Evolutionary conservation across 176 grass and related monocot genomes (phyloP).

Genomic region (Cymbopogon citratus): DNA sequence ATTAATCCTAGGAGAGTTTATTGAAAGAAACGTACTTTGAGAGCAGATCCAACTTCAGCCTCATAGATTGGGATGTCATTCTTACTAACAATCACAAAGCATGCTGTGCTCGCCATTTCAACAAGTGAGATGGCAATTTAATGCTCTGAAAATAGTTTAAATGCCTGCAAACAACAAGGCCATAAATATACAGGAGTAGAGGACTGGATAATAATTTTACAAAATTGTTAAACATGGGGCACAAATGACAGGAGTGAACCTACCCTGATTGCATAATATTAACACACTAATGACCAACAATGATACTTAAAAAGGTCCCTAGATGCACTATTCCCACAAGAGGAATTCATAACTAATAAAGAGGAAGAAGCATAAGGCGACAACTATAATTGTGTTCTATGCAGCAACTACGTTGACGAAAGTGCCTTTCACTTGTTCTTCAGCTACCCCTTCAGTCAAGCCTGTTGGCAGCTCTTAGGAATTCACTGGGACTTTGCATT

Average conservation of each 20-base stretch:
- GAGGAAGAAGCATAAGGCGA: too few species aligned
- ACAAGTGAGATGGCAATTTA: neutral
- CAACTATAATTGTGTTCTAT: too few species aligned
- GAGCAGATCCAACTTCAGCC: constrained; percentile 74
- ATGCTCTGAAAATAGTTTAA: constrained; percentile 15
- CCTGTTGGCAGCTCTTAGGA: too few species aligned
- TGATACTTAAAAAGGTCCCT: neutral
- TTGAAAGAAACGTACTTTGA: constrained; percentile 38
- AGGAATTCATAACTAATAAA: neutral
- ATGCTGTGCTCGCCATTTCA: constrained; percentile 57
- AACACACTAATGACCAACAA: neutral
- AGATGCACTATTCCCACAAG: neutral
- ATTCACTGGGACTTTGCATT: too few species aligned
- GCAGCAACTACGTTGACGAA: too few species aligned
- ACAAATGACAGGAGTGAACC: neutral
- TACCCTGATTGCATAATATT: neutral
- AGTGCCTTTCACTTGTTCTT: too few species aligned
- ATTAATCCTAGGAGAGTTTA: neutral
- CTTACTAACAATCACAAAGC: constrained; percentile 70
- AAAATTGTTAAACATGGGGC: neutral
- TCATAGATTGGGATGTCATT: constrained; percentile 79
- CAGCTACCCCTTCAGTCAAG: too few species aligned
- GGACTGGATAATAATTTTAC: neutral
- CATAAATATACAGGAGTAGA: neutral
- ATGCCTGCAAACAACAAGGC: neutral